Percentiles rank a stretch among this genome's conserved stretches.
Conservation (phyloP, 768 basidiomycete species). For the Kondoa subrosea region DNA sequence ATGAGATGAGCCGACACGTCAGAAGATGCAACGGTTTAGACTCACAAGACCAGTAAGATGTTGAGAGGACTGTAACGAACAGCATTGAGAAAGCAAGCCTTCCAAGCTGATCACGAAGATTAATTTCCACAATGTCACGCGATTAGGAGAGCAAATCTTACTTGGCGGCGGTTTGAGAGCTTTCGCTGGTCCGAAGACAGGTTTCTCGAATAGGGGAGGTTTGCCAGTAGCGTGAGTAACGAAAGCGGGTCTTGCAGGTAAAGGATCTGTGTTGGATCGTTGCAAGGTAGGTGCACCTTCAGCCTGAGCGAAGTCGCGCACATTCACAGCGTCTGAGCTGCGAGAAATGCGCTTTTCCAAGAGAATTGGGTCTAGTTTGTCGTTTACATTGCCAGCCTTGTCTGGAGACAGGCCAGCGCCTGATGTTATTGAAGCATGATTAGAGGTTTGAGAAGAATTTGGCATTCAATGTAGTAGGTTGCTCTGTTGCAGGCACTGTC, state of each 20-base stretch:
- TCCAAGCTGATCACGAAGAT: too few species aligned
- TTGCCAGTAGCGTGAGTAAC: background rate
- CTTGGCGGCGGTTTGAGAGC: background rate
- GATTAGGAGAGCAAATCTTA: background rate
- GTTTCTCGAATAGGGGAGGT: background rate
- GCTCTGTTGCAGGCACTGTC: too few species aligned
- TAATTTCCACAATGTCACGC: background rate
- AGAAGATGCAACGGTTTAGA: background rate
- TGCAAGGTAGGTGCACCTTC: background rate
- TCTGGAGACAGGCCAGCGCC: too few species aligned
- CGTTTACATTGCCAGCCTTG: too few species aligned
- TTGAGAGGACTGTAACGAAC: constrained; percentile 16
- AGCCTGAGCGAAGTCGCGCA: background rate
- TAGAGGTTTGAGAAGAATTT: too few species aligned
- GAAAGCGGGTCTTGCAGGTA: background rate
- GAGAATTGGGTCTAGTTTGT: background rate
- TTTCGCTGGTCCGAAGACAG: background rate
- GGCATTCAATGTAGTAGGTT: too few species aligned
- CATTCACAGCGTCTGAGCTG: background rate
- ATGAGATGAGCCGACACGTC: background rate
- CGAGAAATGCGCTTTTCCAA: background rate
- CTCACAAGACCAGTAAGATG: constrained; percentile 18
- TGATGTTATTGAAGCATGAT: too few species aligned
- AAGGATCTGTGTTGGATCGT: background rate
- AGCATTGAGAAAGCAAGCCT: constrained; percentile 1